A percentile compares a stretch with the other conserved stretches of the same genome.
These are phyloP conservation scores for Saccharomycodes ludwigii DNA, from an alignment of 805 yeast species.

Conservation along the genomic window DNA sequence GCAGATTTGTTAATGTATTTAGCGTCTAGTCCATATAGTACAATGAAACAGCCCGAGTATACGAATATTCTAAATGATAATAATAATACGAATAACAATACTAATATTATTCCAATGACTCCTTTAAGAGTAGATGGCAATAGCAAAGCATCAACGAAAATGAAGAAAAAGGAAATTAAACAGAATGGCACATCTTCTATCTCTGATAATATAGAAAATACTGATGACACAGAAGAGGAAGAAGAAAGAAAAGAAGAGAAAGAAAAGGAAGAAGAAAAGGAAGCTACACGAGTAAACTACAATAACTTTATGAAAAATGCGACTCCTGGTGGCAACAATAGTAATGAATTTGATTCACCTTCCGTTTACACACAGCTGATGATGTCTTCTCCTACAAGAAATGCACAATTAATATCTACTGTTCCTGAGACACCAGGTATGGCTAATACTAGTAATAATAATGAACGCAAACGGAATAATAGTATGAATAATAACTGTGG, in stretches of 20 bases:
- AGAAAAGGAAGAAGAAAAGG: neutral
- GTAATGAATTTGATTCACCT: neutral
- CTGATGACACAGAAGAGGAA: neutral
- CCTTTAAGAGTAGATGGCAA: neutral
- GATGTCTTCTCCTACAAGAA: slow-evolving; percentile 1
- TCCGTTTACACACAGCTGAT: slow-evolving; percentile 1
- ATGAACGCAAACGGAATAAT: no score
- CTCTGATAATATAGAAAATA: neutral
- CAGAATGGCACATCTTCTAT: neutral
- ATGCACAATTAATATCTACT: neutral
- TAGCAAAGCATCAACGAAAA: neutral
- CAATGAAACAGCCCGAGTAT: neutral
- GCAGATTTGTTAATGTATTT: slow-evolving; percentile 25
- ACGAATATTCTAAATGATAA: neutral
- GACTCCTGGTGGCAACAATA: neutral
- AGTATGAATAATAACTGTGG: neutral
- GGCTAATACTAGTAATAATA: no score
- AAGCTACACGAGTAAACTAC: neutral
- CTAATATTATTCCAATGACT: slow-evolving; percentile 3
- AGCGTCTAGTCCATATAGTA: slow-evolving; percentile 24
- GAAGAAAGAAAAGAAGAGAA: neutral
- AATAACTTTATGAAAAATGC: neutral
- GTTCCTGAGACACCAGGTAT: neutral
- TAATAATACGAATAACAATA: neutral
- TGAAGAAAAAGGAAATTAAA: neutral